phyloP scores from a whole-genome alignment of 225 moss, liverwort and hornwort species.

The Marchantia paleacea region DNA sequence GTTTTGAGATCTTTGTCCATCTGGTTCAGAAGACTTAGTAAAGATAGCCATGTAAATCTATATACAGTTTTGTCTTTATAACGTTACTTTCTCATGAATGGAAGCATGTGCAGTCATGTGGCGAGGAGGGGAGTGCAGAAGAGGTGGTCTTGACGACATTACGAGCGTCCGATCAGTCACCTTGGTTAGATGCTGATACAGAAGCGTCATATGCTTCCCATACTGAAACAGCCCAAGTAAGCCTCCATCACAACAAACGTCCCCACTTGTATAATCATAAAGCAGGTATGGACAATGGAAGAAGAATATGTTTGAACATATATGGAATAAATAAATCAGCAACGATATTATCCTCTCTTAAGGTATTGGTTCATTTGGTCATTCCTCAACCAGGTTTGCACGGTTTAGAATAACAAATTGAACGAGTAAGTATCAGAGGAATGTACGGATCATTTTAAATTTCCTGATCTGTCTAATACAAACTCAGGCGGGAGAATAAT shows the following conservation, averaged over 20 bases:
- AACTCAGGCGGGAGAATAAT: too few relatives aligned
- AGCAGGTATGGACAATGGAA: too few relatives aligned
- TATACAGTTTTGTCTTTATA: not conserved
- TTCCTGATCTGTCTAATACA: too few relatives aligned
- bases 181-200: constrained; percentile 25
- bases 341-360: too few relatives aligned
- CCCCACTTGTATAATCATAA: not conserved
- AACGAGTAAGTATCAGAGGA: too few relatives aligned
- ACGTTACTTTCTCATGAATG: not conserved
- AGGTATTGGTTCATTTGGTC: too few relatives aligned
- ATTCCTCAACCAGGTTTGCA: too few relatives aligned
- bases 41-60: not conserved
- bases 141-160: constrained; percentile 26
- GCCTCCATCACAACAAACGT: not conserved
- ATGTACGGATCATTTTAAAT: too few relatives aligned
- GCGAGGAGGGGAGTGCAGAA: constrained; percentile 21
- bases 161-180: constrained; percentile 16
- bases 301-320: too few relatives aligned
- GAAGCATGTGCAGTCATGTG: constrained; percentile 24
- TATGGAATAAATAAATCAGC: too few relatives aligned
- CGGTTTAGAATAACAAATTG: too few relatives aligned
- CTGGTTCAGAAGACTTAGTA: not conserved
- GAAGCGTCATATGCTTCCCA: constrained; percentile 26
- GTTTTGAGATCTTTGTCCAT: not conserved
- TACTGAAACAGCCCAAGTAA: not conserved